A percentile compares a stretch with the other conserved stretches of the same genome.
phyloP scores from a whole-genome alignment of 768 basidiomycete genomes.

The Leccinum variicolor region DNA sequence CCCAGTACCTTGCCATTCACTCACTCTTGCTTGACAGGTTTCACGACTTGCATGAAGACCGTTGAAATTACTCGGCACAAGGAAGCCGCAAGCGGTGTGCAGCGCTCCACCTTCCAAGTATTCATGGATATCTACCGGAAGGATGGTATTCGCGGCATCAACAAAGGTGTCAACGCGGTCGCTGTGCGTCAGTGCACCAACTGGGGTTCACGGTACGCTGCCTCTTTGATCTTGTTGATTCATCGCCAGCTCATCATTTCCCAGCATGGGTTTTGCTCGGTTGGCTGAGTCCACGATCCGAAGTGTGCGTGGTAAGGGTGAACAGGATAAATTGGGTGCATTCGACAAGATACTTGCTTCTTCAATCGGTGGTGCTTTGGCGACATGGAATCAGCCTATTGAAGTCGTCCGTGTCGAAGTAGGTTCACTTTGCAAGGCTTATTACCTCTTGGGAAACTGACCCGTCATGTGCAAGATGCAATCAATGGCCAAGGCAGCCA shows the following conservation, averaged over 20 bases:
- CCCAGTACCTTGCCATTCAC: not conserved
- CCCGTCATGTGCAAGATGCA: conserved; percentile 73
- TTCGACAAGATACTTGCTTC: conserved; percentile 88
- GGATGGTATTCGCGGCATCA: conserved; percentile 93
- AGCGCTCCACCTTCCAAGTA: conserved; percentile 91
- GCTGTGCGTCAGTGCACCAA: conserved; percentile 91
- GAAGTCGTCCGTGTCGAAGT: conserved; percentile 97
- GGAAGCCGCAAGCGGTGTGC: conserved; percentile 76
- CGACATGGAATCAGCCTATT: conserved; percentile 99
- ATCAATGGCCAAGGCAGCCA: conserved; percentile 88
- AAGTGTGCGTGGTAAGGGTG: conserved; percentile 71
- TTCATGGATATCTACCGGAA: conserved; percentile 92
- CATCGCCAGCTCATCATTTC: conserved; percentile 5
- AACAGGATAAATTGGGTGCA: conserved; percentile 69
- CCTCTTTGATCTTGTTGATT: not conserved
- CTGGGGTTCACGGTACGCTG: conserved; percentile 81
- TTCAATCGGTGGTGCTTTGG: conserved; percentile 88
- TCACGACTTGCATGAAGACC: conserved; percentile 99
- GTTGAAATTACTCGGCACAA: conserved; percentile 97
- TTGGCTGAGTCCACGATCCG: conserved; percentile 82
- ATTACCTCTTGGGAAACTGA: conserved; percentile 1
- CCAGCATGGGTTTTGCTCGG: conserved; percentile 94
- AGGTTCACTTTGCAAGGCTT: conserved; percentile 4
- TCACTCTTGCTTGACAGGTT: conserved; percentile 50
- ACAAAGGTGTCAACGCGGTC: conserved; percentile 98